phyloP scores from a whole-genome alignment of 768 basidiomycete species.

The Tremella mesenterica region DNA sequence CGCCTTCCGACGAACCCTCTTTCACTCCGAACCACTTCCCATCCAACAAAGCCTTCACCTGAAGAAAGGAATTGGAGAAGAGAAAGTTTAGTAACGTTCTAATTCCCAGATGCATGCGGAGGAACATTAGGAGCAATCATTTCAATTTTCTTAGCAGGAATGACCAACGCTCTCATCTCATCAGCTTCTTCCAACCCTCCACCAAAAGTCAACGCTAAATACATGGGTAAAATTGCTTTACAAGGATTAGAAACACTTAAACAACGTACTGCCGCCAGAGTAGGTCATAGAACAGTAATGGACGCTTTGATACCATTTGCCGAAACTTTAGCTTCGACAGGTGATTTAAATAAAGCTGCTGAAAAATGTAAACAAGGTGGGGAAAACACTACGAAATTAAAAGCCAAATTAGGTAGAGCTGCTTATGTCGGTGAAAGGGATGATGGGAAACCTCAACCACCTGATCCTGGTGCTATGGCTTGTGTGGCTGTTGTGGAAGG shows the following conservation, averaged over 20 bases:
- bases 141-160: constrained; percentile 40
- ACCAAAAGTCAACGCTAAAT: constrained; percentile 14
- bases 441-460: constrained; percentile 27
- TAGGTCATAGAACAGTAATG: constrained; percentile 42
- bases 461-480: constrained; percentile 43
- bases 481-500: constrained; percentile 35
- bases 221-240: constrained; percentile 23
- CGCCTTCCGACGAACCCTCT: no score
- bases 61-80: no score
- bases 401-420: constrained; percentile 39
- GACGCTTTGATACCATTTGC: constrained; percentile 42
- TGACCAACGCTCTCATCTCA: constrained; percentile 29
- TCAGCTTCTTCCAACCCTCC: constrained; percentile 5
- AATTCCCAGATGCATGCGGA: constrained; percentile 40
- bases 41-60: no score
- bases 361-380: constrained; percentile 29
- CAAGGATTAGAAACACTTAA: constrained; percentile 32
- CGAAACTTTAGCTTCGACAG: constrained; percentile 24
- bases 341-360: constrained; percentile 25
- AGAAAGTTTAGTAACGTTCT: no score
- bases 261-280: constrained; percentile 38
- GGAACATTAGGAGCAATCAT: constrained; percentile 42
- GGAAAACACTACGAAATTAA: constrained; percentile 24
- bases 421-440: constrained; percentile 35
- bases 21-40: no score